Percentiles rank a stretch among this genome's conserved stretches.
Evolutionary conservation across 108 stramenopile species (phyloP).

Genomic region (Cylindrotheca fusiformis): DNA sequence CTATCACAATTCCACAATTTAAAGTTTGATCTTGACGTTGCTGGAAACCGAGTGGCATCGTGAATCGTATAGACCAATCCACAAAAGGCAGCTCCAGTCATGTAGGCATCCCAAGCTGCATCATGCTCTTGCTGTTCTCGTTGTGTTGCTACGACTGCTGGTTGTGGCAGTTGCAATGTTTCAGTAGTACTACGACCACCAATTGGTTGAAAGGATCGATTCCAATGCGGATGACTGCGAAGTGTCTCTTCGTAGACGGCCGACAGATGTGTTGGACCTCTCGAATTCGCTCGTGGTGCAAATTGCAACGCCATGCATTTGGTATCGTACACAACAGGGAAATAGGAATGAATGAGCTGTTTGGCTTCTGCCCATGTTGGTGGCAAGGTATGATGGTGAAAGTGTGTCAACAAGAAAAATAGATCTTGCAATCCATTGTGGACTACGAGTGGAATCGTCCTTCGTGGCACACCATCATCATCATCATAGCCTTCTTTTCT

Average conservation of each 20-base stretch:
- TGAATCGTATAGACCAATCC: constrained; percentile 17
- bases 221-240: constrained; percentile 40
- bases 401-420: constrained; percentile 79
- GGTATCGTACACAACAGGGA: constrained; percentile 76
- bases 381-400: constrained; percentile 55
- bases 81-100: constrained; percentile 56
- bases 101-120: constrained; percentile 77
- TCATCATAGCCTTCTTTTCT: background rate
- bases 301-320: constrained; percentile 67
- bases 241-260: constrained; percentile 24
- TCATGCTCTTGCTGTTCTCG: constrained; percentile 47
- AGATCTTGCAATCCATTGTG: constrained; percentile 88
- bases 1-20: constrained; percentile 30
- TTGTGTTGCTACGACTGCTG: too few relatives aligned
- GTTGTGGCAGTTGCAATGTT: too few relatives aligned
- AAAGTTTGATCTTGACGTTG: constrained; percentile 6
- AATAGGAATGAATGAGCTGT: constrained; percentile 51
- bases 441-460: constrained; percentile 70
- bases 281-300: constrained; percentile 17
- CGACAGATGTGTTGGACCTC: constrained; percentile 13
- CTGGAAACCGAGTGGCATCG: background rate
- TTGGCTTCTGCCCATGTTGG: constrained; percentile 58
- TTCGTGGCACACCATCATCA: background rate
- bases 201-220: constrained; percentile 43
- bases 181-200: too few relatives aligned